phyloP scores from a whole-genome alignment of 768 basidiomycete genomes.

The Tulasnella sp. region DNA sequence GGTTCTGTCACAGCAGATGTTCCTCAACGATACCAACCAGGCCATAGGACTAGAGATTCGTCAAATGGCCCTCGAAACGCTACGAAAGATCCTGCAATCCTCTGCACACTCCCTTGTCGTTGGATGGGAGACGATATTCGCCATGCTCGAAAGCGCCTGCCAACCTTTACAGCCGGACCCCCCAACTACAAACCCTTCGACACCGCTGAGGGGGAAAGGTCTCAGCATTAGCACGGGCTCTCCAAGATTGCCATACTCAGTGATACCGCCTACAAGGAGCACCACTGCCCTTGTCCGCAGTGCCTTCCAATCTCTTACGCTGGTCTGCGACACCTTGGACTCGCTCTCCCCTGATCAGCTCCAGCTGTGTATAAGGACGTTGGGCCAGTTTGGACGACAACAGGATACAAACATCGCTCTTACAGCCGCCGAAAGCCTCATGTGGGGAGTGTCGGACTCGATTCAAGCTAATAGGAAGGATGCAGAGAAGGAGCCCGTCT shows the following conservation, averaged over 20 bases:
- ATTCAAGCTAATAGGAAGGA: slow-evolving; percentile 75
- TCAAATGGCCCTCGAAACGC: slow-evolving; percentile 75
- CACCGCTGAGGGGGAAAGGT: not conserved
- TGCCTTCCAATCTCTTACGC: slow-evolving; percentile 84
- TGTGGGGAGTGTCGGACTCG: slow-evolving; percentile 95
- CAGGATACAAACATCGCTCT: slow-evolving; percentile 92
- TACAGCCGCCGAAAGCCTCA: slow-evolving; percentile 81
- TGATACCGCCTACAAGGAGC: slow-evolving; percentile 32
- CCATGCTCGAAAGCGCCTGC: slow-evolving; percentile 85
- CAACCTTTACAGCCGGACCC: slow-evolving; percentile 32
- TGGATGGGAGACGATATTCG: slow-evolving; percentile 90
- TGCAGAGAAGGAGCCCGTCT: slow-evolving; percentile 50
- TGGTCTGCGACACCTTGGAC: slow-evolving; percentile 89
- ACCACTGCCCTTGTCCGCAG: slow-evolving; percentile 74
- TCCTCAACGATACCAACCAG: slow-evolving; percentile 33
- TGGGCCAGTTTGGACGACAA: slow-evolving; percentile 86
- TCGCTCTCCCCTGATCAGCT: slow-evolving; percentile 71
- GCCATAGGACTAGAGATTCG: slow-evolving; percentile 61
- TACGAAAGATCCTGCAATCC: slow-evolving; percentile 82
- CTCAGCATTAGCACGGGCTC: not conserved
- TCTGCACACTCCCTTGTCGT: slow-evolving; percentile 85
- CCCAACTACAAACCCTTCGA: slow-evolving; percentile 18
- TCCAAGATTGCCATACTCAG: slow-evolving; percentile 22
- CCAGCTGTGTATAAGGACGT: slow-evolving; percentile 76
- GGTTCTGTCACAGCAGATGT: slow-evolving; percentile 70